A percentile compares a stretch with the other conserved stretches of the same genome.
phyloP scores from a whole-genome alignment of 148 eudicot genomes.

The Drosera capensis region DNA sequence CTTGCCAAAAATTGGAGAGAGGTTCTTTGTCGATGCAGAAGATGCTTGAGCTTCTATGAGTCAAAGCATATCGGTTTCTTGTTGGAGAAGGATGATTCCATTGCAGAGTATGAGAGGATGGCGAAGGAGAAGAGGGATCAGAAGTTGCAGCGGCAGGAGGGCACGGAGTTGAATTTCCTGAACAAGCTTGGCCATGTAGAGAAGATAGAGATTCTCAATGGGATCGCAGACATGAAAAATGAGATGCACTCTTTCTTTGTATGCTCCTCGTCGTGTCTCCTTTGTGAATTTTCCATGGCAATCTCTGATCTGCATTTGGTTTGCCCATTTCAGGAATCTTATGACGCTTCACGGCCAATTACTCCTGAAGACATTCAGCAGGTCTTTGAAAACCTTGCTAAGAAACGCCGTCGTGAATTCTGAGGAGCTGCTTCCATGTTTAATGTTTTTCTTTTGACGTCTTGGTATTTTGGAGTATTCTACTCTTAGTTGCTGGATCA shows the following conservation, averaged over 20 bases:
- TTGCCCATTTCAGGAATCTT: slow-evolving; percentile 42
- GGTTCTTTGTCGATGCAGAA: slow-evolving; percentile 53
- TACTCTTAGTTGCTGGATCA: too few species aligned
- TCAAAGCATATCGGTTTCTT: slow-evolving; percentile 52
- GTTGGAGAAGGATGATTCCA: slow-evolving; percentile 72
- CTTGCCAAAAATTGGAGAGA: slow-evolving; percentile 71
- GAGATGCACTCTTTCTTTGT: slow-evolving; percentile 69
- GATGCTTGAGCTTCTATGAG: slow-evolving; percentile 38
- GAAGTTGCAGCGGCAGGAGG: slow-evolving; percentile 65
- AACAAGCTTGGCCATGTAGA: slow-evolving; percentile 72
- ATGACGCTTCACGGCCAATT: slow-evolving; percentile 48
- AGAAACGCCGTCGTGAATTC: slow-evolving; percentile 52
- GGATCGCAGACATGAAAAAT: slow-evolving; percentile 84
- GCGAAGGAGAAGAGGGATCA: slow-evolving; percentile 80
- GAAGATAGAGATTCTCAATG: slow-evolving; percentile 77
- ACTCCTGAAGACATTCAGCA: slow-evolving; percentile 73
- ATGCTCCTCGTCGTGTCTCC: slow-evolving; percentile 9
- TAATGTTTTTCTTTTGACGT: too few species aligned
- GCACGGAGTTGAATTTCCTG: slow-evolving; percentile 43
- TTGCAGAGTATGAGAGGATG: slow-evolving; percentile 77
- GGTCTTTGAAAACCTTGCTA: slow-evolving; percentile 77
- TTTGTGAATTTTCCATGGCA: not conserved
- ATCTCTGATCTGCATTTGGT: not conserved
- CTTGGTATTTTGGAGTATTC: too few species aligned
- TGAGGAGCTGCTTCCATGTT: slow-evolving; percentile 10